phyloP scores from a whole-genome alignment of 2,329 filamentous ascomycete species.

The Neurospora crassa region DNA sequence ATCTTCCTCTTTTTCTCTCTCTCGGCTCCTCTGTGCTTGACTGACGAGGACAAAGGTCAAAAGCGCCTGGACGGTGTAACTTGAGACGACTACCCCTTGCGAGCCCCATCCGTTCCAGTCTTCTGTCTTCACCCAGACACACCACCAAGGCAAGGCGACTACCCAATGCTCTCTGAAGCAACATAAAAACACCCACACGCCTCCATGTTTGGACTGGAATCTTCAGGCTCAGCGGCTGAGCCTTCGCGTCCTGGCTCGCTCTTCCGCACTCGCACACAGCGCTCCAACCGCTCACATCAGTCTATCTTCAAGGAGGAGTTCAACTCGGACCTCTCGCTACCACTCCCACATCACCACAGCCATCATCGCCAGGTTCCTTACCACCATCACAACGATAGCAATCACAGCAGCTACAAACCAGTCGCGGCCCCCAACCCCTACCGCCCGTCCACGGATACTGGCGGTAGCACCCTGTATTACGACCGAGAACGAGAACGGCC shows the following conservation, averaged over 20 bases:
- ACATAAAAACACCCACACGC: background rate
- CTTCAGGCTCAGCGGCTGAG: background rate
- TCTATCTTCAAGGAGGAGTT: constrained; percentile 18
- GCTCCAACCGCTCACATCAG: constrained; percentile 9
- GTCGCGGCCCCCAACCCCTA: background rate
- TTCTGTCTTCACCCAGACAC: background rate
- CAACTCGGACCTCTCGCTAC: constrained; percentile 6
- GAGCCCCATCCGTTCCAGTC: background rate
- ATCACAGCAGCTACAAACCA: background rate
- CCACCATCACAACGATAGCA: background rate
- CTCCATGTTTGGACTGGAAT: background rate
- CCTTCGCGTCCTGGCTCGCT: background rate
- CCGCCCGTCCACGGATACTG: background rate
- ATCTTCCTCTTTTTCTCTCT: background rate
- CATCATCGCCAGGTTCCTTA: background rate
- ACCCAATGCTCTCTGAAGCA: background rate
- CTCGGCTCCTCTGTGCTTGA: background rate
- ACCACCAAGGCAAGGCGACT: background rate
- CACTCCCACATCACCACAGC: background rate
- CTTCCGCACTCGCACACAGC: background rate
- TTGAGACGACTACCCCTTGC: background rate
- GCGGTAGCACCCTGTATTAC: background rate
- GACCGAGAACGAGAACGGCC: background rate
- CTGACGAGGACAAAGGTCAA: background rate
- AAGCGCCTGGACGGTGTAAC: background rate